Evolutionary conservation across 2,329 filamentous ascomycete genomes (phyloP), one percentile per base, ranked within the genome.

Genomic region (Neonectria hederae): DNA sequence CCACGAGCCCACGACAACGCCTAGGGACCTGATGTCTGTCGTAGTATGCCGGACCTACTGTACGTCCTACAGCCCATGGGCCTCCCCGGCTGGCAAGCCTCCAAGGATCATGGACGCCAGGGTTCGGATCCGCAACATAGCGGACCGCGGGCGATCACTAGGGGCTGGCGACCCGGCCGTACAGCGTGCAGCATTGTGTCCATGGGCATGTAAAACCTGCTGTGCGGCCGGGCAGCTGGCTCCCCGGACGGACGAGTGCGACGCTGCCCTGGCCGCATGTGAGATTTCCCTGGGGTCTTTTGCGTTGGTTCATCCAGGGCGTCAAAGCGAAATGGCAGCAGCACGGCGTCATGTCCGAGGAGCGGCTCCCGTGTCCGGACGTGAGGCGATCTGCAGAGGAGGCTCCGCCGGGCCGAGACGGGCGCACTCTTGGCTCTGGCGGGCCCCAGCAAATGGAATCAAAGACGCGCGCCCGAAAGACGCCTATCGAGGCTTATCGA

Each of bases 81-180:
- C 10, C 52, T 45, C 46, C 54, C 6, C 40, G 51, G 45, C 46
- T 32, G 35, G 24, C 43, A 28, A 59, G 40, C 48, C 35, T 56
- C 42, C 43, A 57, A 62, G 68, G 65, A 59, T 52, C 43, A 54
- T n/a, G 21, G 40, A 62, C 63, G 67, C 65, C 66, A 68, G 67
- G 46, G 42, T 38, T 59, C 65, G 69, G 67, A 69, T 67, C 67
- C 65, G 69, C 64, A 71, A 54, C 40, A 59, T 54, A 63, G 62
- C 62, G 65, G 65, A 56, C 65, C 66, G 53, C 45, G 49, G 58
- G 26, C 42, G 62, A 73, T 73, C 61, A 49, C 62, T 32, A 53
- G 59, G 69, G 35, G 49, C 68, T n/a, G 32, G 42, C 57, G 54
- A 61, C 48, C 30, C 30, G 17, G 35, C 14, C 46, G 24, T 49